Percentiles rank a stretch among this genome's conserved stretches.
Evolutionary conservation across 2,329 filamentous ascomycete genomes (phyloP).

Genomic region (Orbilia ellipsospora): DNA sequence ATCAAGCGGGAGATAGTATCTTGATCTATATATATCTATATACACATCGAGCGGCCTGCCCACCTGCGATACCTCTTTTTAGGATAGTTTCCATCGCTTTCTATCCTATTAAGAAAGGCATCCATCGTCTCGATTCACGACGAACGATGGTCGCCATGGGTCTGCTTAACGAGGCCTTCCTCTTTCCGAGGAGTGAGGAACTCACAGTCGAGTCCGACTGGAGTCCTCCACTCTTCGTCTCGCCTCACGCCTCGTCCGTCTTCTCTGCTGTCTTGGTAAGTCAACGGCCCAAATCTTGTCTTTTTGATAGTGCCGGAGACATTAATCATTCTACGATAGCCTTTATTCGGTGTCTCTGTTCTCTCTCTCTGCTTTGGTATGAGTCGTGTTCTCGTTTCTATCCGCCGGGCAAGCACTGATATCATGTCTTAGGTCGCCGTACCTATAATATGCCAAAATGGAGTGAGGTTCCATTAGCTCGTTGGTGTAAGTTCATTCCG

Average conservation of each 20-base stretch:
- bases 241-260: conserved; percentile 46
- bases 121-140: background rate
- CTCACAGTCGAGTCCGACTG: conserved; percentile 3
- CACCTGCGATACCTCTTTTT: background rate
- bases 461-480: conserved; percentile 43
- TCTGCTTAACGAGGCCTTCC: conserved; percentile 9
- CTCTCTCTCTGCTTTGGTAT: conserved; percentile 52
- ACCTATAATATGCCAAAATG: conserved; percentile 46
- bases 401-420: background rate
- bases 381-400: conserved; percentile 5
- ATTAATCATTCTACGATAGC: conserved; percentile 16
- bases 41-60: background rate
- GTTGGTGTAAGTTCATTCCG: conserved; percentile 39
- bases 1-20: background rate
- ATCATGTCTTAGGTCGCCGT: conserved; percentile 32
- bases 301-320: background rate
- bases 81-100: background rate
- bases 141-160: conserved; percentile 21
- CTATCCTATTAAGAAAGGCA: conserved; percentile 4
- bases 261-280: conserved; percentile 53
- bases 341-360: conserved; percentile 49
- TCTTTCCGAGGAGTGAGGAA: conserved; percentile 12
- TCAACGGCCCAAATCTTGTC: background rate
- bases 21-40: background rate
- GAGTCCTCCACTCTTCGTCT: conserved; percentile 36